Percentiles rank a stretch among this genome's conserved stretches.
phyloP scores from a whole-genome alignment of 345 rosid genomes.

The Gossypioides kirkii region DNA sequence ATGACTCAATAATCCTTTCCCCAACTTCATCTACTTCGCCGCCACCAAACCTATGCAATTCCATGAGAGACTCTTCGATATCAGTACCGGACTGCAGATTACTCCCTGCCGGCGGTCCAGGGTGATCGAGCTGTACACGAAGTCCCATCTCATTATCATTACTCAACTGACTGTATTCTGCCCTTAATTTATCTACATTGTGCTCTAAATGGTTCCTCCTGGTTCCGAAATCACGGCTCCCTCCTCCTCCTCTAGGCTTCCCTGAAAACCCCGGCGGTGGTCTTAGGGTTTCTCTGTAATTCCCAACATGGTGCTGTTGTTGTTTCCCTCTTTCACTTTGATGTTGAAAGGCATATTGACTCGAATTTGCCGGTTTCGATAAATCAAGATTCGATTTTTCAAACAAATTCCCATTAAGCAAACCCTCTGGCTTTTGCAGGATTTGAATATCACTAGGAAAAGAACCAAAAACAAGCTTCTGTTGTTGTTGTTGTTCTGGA shows the following conservation, averaged over 20 bases:
- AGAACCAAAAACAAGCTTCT: slow-evolving; percentile 58
- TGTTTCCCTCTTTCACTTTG: slow-evolving; percentile 40
- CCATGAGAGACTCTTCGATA: slow-evolving; percentile 38
- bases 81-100: slow-evolving; percentile 48
- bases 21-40: slow-evolving; percentile 41
- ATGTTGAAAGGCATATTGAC: slow-evolving; percentile 23
- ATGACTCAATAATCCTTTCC: slow-evolving; percentile 47
- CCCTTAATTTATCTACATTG: slow-evolving; percentile 30
- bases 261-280: slow-evolving; percentile 46
- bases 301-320: slow-evolving; percentile 30
- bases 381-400: slow-evolving; percentile 28
- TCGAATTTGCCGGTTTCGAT: slow-evolving; percentile 25
- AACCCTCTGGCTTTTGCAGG: slow-evolving; percentile 29
- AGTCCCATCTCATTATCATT: slow-evolving; percentile 32
- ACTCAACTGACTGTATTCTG: slow-evolving; percentile 23
- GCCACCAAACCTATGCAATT: slow-evolving; percentile 31
- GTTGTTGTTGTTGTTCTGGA: slow-evolving; percentile 19
- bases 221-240: slow-evolving; percentile 27
- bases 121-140: slow-evolving; percentile 54
- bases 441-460: slow-evolving; percentile 39
- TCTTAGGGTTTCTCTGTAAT: slow-evolving; percentile 21
- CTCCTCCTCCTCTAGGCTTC: slow-evolving; percentile 29
- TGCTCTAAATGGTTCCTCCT: slow-evolving; percentile 33
- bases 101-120: slow-evolving; percentile 54
- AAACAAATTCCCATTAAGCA: background rate